Conservation (phyloP, 2,329 filamentous ascomycete genomes). For the Akanthomyces lecanii region DNA sequence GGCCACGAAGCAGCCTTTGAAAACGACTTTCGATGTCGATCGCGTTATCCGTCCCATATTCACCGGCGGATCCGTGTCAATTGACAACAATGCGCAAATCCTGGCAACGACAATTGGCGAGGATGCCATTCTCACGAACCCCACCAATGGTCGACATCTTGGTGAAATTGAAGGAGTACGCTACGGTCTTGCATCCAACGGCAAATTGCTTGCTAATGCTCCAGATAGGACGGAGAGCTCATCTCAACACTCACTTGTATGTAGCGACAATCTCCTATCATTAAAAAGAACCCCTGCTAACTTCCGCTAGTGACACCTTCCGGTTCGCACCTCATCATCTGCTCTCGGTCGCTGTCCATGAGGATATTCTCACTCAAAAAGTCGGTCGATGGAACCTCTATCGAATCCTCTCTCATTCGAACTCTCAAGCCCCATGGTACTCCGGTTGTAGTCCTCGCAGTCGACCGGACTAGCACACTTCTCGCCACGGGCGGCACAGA, state of each 20-base stretch:
- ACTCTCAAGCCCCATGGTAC: constrained; percentile 87
- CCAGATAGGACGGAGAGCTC: constrained; percentile 65
- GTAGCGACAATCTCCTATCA: constrained; percentile 17
- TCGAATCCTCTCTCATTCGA: constrained; percentile 66
- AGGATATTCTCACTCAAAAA: constrained; percentile 74
- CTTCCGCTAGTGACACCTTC: constrained; percentile 69
- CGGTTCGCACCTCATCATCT: constrained; percentile 81
- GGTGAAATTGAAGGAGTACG: constrained; percentile 80
- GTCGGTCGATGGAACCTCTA: constrained; percentile 50
- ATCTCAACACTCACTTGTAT: constrained; percentile 70
- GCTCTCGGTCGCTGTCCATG: constrained; percentile 94
- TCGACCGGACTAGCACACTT: constrained; percentile 83
- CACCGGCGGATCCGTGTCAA: constrained; percentile 80
- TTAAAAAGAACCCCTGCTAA: constrained; percentile 16
- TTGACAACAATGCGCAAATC: constrained; percentile 76
- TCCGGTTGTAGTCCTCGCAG: constrained; percentile 79
- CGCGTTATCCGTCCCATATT: constrained; percentile 89
- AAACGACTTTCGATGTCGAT: constrained; percentile 84
- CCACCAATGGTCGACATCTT: constrained; percentile 76
- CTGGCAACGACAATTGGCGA: constrained; percentile 89
- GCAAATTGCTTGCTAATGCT: constrained; percentile 20
- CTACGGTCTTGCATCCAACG: not conserved
- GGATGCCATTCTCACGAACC: constrained; percentile 81
- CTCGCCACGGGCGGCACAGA: constrained; percentile 91
- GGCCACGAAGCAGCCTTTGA: constrained; percentile 61